Percentiles rank a stretch among this genome's conserved stretches.
Conservation (phyloP, 768 basidiomycete genomes). For the Saitozyma podzolica region DNA sequence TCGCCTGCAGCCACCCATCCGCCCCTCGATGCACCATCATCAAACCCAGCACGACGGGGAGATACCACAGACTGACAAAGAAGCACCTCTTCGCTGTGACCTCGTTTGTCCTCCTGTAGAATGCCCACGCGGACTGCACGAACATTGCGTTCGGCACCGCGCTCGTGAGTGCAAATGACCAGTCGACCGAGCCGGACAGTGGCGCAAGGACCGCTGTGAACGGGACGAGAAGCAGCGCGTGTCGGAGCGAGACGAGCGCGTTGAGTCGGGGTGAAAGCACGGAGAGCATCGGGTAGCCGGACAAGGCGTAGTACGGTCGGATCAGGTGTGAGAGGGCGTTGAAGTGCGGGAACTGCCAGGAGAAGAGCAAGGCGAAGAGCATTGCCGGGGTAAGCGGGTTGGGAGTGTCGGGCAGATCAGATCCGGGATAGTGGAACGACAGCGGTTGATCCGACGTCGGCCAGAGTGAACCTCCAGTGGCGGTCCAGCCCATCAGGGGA, state of each 20-base stretch:
- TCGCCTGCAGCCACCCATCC: constrained; percentile 30
- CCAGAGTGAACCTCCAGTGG: constrained; percentile 76
- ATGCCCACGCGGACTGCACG: constrained; percentile 67
- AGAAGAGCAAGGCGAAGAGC: constrained; percentile 80
- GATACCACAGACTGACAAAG: constrained; percentile 80
- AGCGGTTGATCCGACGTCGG: constrained; percentile 66
- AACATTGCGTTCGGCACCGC: constrained; percentile 73
- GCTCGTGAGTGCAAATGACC: constrained; percentile 77
- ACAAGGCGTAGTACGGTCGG: constrained; percentile 83
- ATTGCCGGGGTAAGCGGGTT: constrained; percentile 79
- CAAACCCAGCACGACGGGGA: constrained; percentile 82
- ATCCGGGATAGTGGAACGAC: constrained; percentile 63
- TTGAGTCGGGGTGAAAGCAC: constrained; percentile 76
- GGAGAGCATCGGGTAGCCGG: constrained; percentile 89
- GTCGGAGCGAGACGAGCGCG: constrained; percentile 78
- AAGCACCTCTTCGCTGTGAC: constrained; percentile 70
- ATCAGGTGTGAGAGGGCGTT: constrained; percentile 86
- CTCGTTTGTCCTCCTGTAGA: constrained; percentile 64
- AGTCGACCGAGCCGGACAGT: constrained; percentile 87
- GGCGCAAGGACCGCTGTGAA: constrained; percentile 79
- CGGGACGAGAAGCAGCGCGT: constrained; percentile 67
- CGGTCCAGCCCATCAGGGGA: constrained; percentile 98
- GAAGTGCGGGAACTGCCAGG: constrained; percentile 99
- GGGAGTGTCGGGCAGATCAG: constrained; percentile 53
- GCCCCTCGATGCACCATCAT: constrained; percentile 94